Evolutionary conservation across 2,329 filamentous ascomycete genomes (phyloP), one percentile per base, ranked within the genome.

Genomic region (Shiraia sp.): DNA sequence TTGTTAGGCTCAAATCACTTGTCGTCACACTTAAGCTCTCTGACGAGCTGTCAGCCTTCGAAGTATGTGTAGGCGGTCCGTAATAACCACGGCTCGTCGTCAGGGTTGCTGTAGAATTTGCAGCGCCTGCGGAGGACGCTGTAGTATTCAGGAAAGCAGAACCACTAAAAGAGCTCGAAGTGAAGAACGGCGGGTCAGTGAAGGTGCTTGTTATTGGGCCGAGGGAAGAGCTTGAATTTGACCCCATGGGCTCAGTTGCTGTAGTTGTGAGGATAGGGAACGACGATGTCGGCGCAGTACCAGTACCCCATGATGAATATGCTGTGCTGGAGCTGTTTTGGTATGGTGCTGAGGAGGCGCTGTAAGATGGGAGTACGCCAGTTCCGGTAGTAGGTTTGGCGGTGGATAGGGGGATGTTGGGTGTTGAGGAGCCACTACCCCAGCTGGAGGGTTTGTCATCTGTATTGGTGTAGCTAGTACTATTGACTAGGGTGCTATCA

Each of bases 381-480:
- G 47, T 51, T 9, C 45, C 48, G 13, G 51, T 42, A 1, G 49
- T 44, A 7, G 30, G 19, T 12, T 30, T 28, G 13, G 39, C 42
- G 15, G 51, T 52, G 6, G 46, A 44, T 5, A 50, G 23, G 10
- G 49, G 29, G n/a, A 48, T 4, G 17, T 32, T 36, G 9, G 34
- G 23, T 1, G 48, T 40, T 5, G 48, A 41, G 14, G 50, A 44
- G 15, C 43, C 37, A 25, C 23, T 37, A n/a, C 36, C 46, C 28
- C 45, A 61, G 47, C 54, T 61, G 9, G 49, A 51, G 9, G 46
- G 40, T 16, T 49, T 53, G 19, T 45, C 55, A 9, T 55, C 55
- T 1, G 53, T 59, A 16, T 36, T 48, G 10, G 53, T 59, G 14
- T 36, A 17, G 36, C 30, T 19, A 14, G 19, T 30, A 15, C 6